A percentile compares a stretch with the other conserved stretches of the same genome.
Evolutionary conservation across 1,139 yeast species (phyloP).

Genomic region (Geotrichum candidum): DNA sequence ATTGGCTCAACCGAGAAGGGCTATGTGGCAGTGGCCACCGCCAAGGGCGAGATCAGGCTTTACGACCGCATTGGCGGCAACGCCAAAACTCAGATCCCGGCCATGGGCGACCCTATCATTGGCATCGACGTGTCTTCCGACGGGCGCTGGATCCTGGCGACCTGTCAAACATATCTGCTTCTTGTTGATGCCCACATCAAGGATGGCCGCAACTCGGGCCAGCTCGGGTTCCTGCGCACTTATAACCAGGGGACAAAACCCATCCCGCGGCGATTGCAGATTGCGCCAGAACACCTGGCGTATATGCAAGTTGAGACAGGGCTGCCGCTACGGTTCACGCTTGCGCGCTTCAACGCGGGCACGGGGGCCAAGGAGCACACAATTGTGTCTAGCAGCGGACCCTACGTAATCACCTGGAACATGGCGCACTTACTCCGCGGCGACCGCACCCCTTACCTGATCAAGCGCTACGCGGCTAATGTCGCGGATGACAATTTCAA

Average conservation of each 20-base stretch:
- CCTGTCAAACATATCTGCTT: constrained; percentile 64
- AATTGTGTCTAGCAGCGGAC: constrained; percentile 73
- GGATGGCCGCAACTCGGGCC: constrained; percentile 42
- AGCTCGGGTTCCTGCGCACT: constrained; percentile 58
- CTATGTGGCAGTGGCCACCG: constrained; percentile 67
- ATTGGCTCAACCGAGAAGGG: constrained; percentile 72
- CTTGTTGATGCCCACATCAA: constrained; percentile 61
- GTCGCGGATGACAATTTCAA: constrained; percentile 76
- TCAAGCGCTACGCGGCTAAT: constrained; percentile 55
- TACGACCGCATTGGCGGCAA: constrained; percentile 69
- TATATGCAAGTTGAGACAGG: constrained; percentile 52
- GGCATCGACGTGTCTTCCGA: constrained; percentile 70
- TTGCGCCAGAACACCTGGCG: constrained; percentile 69
- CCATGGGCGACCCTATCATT: constrained; percentile 66
- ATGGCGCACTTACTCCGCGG: constrained; percentile 52
- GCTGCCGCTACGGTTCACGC: constrained; percentile 52
- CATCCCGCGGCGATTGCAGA: constrained; percentile 57
- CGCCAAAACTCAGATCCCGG: constrained; percentile 76
- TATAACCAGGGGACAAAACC: constrained; percentile 66
- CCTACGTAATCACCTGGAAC: constrained; percentile 80
- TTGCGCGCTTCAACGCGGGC: constrained; percentile 73
- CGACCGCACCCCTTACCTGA: constrained; percentile 52
- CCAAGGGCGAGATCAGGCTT: constrained; percentile 67
- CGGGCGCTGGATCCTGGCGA: constrained; percentile 77
- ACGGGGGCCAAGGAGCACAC: constrained; percentile 58